phyloP scores from a whole-genome alignment of 2,329 filamentous ascomycete genomes.

The Fusarium floridanum region DNA sequence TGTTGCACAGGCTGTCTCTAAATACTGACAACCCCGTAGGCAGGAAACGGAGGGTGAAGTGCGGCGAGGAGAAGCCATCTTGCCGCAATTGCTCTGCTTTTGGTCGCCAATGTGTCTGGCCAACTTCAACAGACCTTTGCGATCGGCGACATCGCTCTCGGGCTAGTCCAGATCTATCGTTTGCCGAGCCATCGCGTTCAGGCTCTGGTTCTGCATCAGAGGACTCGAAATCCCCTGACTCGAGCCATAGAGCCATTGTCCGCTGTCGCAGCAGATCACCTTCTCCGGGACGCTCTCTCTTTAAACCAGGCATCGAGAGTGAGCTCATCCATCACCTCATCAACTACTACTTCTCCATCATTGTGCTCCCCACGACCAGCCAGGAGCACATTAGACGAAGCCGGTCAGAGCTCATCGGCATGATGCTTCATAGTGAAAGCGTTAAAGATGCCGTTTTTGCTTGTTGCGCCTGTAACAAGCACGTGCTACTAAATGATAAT shows the following conservation, averaged over 20 bases:
- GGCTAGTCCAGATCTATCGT: neutral
- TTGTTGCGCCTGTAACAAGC: neutral
- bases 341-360: neutral
- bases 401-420: neutral
- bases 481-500: neutral
- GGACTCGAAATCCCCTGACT: neutral
- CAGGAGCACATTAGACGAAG: neutral
- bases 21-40: neutral
- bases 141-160: neutral
- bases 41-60: slow-evolving; percentile 7
- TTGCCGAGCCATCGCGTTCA: neutral
- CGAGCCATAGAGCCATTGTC: neutral
- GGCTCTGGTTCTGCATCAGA: neutral
- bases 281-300: neutral
- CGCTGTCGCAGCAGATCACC: neutral
- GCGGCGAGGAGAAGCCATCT: slow-evolving; percentile 13
- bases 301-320: neutral
- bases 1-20: no score
- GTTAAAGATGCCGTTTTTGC: neutral
- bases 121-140: neutral
- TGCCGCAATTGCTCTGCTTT: slow-evolving; percentile 10
- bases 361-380: neutral
- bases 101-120: neutral
- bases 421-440: neutral
- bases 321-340: neutral